Evolutionary conservation across 129 eudicot genomes (phyloP).

Genomic region (Tagetes patula): DNA sequence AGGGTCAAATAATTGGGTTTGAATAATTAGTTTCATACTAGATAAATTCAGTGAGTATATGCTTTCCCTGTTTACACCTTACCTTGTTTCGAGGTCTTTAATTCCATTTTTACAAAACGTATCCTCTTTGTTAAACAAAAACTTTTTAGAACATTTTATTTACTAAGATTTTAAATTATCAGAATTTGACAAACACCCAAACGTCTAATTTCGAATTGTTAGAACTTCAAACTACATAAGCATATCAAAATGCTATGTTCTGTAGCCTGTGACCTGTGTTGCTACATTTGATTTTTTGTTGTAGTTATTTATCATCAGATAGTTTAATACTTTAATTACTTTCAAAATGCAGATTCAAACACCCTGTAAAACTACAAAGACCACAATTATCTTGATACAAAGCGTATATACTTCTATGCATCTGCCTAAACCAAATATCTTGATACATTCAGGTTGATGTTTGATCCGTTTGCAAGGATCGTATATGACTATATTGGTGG

Average conservation of each 20-base stretch:
- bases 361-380: not conserved
- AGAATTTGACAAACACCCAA: not conserved
- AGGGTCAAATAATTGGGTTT: not conserved
- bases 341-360: not conserved
- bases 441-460: constrained; percentile 54
- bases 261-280: not conserved
- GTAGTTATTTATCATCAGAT: not conserved
- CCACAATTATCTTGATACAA: constrained; percentile 2
- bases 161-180: not conserved
- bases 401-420: not conserved
- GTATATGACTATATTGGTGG: constrained; percentile 73
- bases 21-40: not conserved
- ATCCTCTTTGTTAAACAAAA: not conserved
- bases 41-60: too few relatives aligned
- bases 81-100: not conserved
- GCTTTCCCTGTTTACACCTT: not conserved
- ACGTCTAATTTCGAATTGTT: not conserved
- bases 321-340: not conserved
- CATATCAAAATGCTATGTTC: not conserved
- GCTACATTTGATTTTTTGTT: not conserved
- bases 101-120: not conserved
- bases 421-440: constrained; percentile 10
- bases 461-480: constrained; percentile 59
- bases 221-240: not conserved
- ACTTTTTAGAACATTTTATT: not conserved